Base-by-base conservation (phyloP, 169 alveolate species). In the Cryptosporidium felis region DNA sequence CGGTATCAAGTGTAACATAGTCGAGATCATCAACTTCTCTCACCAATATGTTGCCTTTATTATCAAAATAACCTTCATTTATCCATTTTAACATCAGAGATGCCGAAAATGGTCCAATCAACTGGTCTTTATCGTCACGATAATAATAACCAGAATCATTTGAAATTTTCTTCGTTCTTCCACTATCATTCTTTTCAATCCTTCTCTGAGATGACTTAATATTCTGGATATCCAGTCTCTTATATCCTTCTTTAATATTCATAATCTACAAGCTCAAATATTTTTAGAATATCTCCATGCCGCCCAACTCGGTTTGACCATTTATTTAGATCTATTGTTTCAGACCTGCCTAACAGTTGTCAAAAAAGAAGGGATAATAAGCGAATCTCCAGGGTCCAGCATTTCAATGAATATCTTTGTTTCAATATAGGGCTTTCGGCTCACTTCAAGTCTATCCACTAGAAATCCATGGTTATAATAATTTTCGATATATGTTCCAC, bases 311-410 rank as follows among this genome's bases (percentile, higher is more conserved):
- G 32, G 14, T 14, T 74, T 53, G 85, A 74, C 67, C 32, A 56
- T 51, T 45, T 53, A 74, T 51, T 74, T 74, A 74, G 85, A 74
- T 74, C 85, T 51, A 16, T 28, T 53, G 53, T 38, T n/a, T 53
- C 32, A 28, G 36, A 21, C 60, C 0, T 56, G 46, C 85, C 85
- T 46, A 40, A 34, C 21, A 2, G 58, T 36, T 26, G 74, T 38
- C 56, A 56, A n/a, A 74, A 53, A 53, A 14, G 85, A 74, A 14
- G 85, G 85, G 1, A 74, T 74, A 16, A 59, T 16, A 5, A 74
- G 56, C 14, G 85, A 47, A 56, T 74, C 85, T 1, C 85, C 85
- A 21, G 67, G 49, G 40, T 74, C 85, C n/a, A 74, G n/a, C 67
- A 56, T 74, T 34, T 74, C 85, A 53, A 74, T 42, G 56, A 74